Evolutionary conservation across 2,329 filamentous ascomycete genomes (phyloP).

Genomic region (Emmonsiellopsis sp.): DNA sequence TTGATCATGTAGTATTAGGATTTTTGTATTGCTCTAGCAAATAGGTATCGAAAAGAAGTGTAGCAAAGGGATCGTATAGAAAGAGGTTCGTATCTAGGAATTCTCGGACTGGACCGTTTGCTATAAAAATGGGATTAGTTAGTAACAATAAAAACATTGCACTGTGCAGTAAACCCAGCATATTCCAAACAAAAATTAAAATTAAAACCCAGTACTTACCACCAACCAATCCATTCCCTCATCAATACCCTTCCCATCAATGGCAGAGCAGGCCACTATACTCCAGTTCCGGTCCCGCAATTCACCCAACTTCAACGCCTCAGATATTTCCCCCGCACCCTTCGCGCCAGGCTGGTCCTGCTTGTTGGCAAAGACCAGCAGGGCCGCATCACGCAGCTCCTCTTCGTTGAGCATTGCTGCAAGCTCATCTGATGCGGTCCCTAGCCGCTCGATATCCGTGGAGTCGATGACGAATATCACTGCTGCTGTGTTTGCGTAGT

Average conservation of each 20-base stretch:
- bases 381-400: constrained; percentile 81
- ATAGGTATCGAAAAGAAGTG: constrained; percentile 2
- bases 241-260: constrained; percentile 86
- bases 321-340: constrained; percentile 91
- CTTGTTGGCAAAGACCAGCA: constrained; percentile 97
- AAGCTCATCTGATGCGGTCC: constrained; percentile 87
- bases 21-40: constrained; percentile 2
- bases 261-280: constrained; percentile 93
- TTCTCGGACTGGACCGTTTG: constrained; percentile 38
- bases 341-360: constrained; percentile 97
- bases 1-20: not conserved
- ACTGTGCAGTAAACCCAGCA: not conserved
- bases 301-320: constrained; percentile 81
- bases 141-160: not conserved
- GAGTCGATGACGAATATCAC: constrained; percentile 98
- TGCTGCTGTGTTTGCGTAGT: constrained; percentile 96
- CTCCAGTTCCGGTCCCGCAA: constrained; percentile 97
- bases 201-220: constrained; percentile 45
- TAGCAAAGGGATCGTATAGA: not conserved
- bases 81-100: constrained; percentile 21
- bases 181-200: not conserved
- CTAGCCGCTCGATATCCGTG: constrained; percentile 90
- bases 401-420: constrained; percentile 95
- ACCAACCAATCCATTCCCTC: constrained; percentile 99
- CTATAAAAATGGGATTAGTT: constrained; percentile 14